Evolutionary conservation across 2,329 filamentous ascomycete genomes (phyloP), one percentile per base, ranked within the genome.

Genomic region (Penicillium sp.): DNA sequence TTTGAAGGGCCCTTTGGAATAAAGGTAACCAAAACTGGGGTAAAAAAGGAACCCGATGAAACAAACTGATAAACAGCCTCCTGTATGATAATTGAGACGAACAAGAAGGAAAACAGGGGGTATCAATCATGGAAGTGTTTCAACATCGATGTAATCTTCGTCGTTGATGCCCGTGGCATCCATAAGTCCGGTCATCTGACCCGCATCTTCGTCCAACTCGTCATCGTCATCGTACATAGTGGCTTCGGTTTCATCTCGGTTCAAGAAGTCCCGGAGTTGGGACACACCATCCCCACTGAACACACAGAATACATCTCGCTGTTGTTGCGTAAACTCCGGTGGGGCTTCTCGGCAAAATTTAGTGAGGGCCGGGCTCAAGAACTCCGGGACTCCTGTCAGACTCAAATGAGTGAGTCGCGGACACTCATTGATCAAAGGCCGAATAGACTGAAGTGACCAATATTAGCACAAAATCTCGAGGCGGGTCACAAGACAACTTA

Each of bases 251-350:
- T 68, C 65, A 37, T 76, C 75, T 63, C 61, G 65, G 49, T 92
- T 96, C 39, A 99, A 82, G 70, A 92, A 90, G 27, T 88, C 83
- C 43, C 93, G 88, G 26, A 99, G 84, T 41, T 85, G 84, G 43
- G 80, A 80, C 2, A 99, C 93, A 54, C 93, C 93, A 26, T 85
- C 83, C 6, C 95, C 93, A 1, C 93, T 97, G 74, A 99, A 99
- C 53, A 99, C 95, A 70, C 95, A 99, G 72, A 99, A 99, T 8
- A 98, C 91, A 52, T 93, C 89, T 61, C 95, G 87, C 73, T 99
- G 95, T 70, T 97, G 92, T 47, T 93, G 90, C 19, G 93, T 98
- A 72, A 99, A 99, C 75, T 98, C 95, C 58, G 83, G 76, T 37
- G 95, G 95, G 1, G 95, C 91, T 66, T 90, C 87, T 60, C 95